Evolutionary conservation across 1,139 yeast species (phyloP).

Genomic region (Wickerhamomyces sp.): DNA sequence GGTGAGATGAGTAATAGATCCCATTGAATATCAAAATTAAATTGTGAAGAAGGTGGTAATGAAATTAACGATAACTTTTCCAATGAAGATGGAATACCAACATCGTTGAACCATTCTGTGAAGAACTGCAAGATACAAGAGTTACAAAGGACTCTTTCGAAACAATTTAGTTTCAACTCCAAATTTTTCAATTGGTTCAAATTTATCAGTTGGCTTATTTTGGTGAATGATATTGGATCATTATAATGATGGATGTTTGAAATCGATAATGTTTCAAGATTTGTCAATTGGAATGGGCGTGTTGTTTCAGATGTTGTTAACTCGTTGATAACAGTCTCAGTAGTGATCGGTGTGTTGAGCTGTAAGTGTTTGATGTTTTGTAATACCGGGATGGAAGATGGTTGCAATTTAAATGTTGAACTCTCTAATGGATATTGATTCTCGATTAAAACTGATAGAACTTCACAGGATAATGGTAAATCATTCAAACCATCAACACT

Average conservation of each 20-base stretch:
- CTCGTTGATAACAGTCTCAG: conserved; percentile 15
- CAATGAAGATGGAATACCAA: conserved; percentile 5
- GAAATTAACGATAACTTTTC: conserved; percentile 19
- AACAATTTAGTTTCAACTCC: conserved; percentile 23
- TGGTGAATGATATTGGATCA: conserved; percentile 16
- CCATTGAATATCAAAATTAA: conserved; percentile 20
- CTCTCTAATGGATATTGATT: conserved; percentile 14
- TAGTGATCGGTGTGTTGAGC: conserved; percentile 19
- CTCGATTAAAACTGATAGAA: conserved; percentile 19
- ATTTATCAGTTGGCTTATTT: conserved; percentile 19
- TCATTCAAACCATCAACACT: conserved; percentile 20
- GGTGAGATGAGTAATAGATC: conserved; percentile 14
- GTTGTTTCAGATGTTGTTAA: conserved; percentile 3
- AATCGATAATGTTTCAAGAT: conserved; percentile 18
- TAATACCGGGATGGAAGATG: conserved; percentile 13
- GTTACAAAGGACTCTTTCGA: conserved; percentile 17
- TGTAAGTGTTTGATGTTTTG: conserved; percentile 15
- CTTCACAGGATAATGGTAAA: conserved; percentile 18
- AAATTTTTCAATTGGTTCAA: conserved; percentile 16
- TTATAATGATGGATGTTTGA: conserved; percentile 18
- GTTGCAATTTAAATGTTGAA: conserved; percentile 6
- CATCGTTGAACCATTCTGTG: conserved; percentile 18
- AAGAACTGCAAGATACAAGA: conserved; percentile 21
- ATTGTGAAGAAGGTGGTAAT: conserved; percentile 18
- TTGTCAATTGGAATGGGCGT: conserved; percentile 6